These are phyloP conservation scores for Lichtheimia ramosa DNA, from an alignment of 371 early-diverging fungal species.

Conservation along the genomic window DNA sequence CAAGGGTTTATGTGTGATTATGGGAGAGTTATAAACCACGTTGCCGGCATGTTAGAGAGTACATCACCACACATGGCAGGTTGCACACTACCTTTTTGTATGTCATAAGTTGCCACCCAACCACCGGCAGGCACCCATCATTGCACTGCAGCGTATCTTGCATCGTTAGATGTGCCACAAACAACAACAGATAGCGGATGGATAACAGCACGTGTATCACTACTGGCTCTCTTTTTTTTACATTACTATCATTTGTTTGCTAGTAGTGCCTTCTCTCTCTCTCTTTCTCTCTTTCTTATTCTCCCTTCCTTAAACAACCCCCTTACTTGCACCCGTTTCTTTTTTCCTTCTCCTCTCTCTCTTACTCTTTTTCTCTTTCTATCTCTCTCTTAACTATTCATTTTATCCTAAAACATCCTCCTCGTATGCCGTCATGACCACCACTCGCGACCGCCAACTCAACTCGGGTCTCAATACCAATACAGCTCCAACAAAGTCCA, in stretches of 20 bases:
- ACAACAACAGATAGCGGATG: no score
- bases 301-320: background rate
- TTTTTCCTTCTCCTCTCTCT: background rate
- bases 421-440: constrained; percentile 10
- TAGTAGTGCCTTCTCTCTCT: background rate
- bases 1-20: no score
- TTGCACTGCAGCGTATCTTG: no score
- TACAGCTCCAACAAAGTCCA: background rate
- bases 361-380: background rate
- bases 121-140: no score
- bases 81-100: no score
- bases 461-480: background rate
- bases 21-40: no score
- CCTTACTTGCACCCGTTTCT: background rate
- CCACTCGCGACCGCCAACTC: constrained; percentile 8
- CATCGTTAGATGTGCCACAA: no score
- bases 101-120: no score
- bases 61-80: no score
- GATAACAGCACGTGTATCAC: no score
- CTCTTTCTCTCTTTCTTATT: background rate
- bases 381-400: background rate
- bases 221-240: no score
- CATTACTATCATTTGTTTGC: background rate
- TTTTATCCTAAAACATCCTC: background rate
- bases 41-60: no score